These are phyloP conservation scores for Besnoitia besnoiti DNA, from an alignment of 169 alveolate species.

Conservation along the genomic window DNA sequence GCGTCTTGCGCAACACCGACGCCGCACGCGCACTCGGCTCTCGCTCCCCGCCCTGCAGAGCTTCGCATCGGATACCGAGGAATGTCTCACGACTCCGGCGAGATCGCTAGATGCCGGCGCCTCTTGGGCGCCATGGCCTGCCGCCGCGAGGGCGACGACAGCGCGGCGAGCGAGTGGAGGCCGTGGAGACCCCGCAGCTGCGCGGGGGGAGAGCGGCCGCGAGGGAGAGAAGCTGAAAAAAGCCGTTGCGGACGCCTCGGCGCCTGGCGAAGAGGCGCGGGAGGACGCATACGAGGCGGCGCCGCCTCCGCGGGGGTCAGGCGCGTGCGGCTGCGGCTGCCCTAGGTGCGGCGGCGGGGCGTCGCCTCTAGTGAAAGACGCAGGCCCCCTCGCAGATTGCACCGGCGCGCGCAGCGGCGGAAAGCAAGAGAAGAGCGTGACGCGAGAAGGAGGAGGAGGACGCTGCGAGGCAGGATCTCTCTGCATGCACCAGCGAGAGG, in stretches of 20 bases:
- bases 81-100: too few species aligned
- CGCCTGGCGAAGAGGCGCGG: too few species aligned
- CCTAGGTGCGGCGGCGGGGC: too few species aligned
- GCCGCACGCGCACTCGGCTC: not conserved
- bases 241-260: not conserved
- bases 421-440: not conserved
- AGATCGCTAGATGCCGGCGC: too few species aligned
- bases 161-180: not conserved
- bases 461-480: not conserved
- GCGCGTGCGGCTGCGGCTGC: too few species aligned
- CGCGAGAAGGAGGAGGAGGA: not conserved
- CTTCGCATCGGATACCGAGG: not conserved
- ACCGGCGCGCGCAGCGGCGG: not conserved
- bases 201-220: not conserved
- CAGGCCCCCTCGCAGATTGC: too few species aligned
- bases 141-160: not conserved
- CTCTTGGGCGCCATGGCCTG: too few species aligned
- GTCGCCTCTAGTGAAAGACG: too few species aligned
- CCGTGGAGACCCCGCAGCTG: not conserved
- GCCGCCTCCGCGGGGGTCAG: too few species aligned
- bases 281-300: too few species aligned
- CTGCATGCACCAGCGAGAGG: not conserved
- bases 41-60: not conserved
- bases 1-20: not conserved
- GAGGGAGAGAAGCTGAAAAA: not conserved